Base-by-base conservation (phyloP, 805 yeast genomes). In the Monosporozyma siamensis region DNA sequence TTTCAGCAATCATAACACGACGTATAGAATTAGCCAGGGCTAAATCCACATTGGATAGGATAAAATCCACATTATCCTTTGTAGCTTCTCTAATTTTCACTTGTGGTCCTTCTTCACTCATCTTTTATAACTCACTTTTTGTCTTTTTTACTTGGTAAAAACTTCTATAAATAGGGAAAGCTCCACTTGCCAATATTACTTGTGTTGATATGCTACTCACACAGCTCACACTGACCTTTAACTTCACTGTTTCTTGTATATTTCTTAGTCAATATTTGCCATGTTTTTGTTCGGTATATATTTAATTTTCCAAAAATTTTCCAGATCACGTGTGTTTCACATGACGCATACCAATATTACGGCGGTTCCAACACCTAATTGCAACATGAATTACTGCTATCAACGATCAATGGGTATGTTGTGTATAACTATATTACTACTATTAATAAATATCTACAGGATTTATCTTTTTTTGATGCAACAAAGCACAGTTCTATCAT, bases 1-100 rank as follows among this genome's bases (percentile, higher is more conserved):
- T 92, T 64, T 92, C 99, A 2, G 96, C 89, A 47, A 92, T 70
- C 86, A 92, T 89, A 32, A 83, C 78, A 61, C 99, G 74, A 53
- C 99, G 75, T 30, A 92, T 53, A 12, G 97, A 84, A 71, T 92
- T 92, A 15, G 97, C 97, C 56, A 90, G 68, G 0, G 96, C 77
- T 46, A 92, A 65, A 59, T 90, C 97, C 26, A 88, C 89, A 57
- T 88, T 87, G 36, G 85, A 75, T 44, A 92, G 65, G 30, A 90
- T 86, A 57, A 92, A 83, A 63, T 92, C 95, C 48, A 92, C 97
- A 56, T 78, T 83, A 58, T 90, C 97, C 50, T 73, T 72, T 38
- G 82, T 88, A 15, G 90, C 79, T 57, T 80, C 80, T 64, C 97
- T 79, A 61, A 92, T 90, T 38, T 90, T 87, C 49, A 92, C 84